Evolutionary conservation across 768 basidiomycete genomes (phyloP), one percentile per base, ranked within the genome.

Genomic region (Russula dissimulans): DNA sequence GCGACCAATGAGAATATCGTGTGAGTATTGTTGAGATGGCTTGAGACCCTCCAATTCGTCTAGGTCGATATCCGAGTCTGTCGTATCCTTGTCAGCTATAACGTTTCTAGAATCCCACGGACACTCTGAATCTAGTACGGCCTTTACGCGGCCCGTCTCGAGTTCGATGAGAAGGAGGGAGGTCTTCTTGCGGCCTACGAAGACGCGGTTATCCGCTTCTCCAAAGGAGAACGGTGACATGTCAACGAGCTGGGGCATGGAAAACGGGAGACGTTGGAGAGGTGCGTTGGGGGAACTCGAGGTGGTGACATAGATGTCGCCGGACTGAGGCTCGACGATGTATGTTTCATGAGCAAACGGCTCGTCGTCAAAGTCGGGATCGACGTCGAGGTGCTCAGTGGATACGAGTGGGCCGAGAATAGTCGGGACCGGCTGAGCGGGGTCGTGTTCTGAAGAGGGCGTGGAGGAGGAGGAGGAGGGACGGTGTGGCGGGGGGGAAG

Each of bases 291-390:
- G 84, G 5, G 61, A 57, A 31, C 26, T 52, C 0, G 82, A 80
- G 6, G 84, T 74, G 75, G 91, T 85, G 61, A 97, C 84, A 71
- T 89, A 98, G 65, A 98, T 90, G 68, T 92, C 88, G 7, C 95
- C 95, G 5, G 89, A 87, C 76, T 94, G 89, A 0, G 95, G 95
- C 69, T 97, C 95, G 54, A 97, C 89, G 61, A 97, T 86, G 73
- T 95, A 98, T 46, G 87, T 81, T 70, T 92, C 91, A 66, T 83
- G 81, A 31, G 75, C 71, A 0, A 72, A 68, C 56, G 74, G 70
- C 50, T 80, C 79, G 31, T 74, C 72, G 63, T 86, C 85, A 61
- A 79, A 66, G 65, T 87, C 84, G 7, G 79, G 76, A 69, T 87
- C 82, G 48, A 76, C 68, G 46, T 83, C 74, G 11, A 78, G 70